Base-by-base conservation (phyloP, 2,329 filamentous ascomycete genomes). In the Ascochyta viciae-villosae region DNA sequence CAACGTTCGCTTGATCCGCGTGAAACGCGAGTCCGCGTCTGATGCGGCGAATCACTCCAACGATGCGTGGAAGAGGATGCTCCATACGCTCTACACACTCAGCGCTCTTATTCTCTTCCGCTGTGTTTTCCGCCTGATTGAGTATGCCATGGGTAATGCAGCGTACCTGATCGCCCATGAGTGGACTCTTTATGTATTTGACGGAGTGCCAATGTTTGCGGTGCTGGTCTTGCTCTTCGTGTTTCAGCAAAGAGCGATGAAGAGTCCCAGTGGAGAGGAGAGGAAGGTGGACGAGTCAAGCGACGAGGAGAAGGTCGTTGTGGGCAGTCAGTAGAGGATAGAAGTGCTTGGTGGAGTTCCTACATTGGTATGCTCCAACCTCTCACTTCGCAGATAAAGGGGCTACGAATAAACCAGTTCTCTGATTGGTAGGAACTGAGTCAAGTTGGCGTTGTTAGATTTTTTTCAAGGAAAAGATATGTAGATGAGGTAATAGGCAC, bases 21-120 rank as follows among this genome's bases (percentile, higher is more conserved):
- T 22, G 19, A 22, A 10, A 19, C 34, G 26, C 2, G 40, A 42
- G 6, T 16, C 42, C 6, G 23, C 29, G 3, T 12, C 31, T 29
- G 19, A 27, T 31, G 12, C 7, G 9, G 15, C 23, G 29, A 2
- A 13, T 10, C 4, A 10, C 29, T 31, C 29, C 12, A 33, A 33
- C 12, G 37, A 4, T 6, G 47, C 62, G 1, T 73, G 72, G 71
- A 64, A 50, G 42, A 70, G 61, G 53, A 67, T 71, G 54, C 51
- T 74, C 2, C 66, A 64, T 58, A 74, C 75, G 0, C 71, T 85
- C 16, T 85, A 85, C 63, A 57, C 67, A 4, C 74, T 78, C 42
- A 81, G 78, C 61, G 59, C 71, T 1, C 67, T 85, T 16, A 82
- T 85, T 59, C 71, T 85, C 49, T 57, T 82, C 10, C 77, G 83